Base-by-base conservation (phyloP, 2,329 filamentous ascomycete species). In the Sclerotinia trifoliorum region DNA sequence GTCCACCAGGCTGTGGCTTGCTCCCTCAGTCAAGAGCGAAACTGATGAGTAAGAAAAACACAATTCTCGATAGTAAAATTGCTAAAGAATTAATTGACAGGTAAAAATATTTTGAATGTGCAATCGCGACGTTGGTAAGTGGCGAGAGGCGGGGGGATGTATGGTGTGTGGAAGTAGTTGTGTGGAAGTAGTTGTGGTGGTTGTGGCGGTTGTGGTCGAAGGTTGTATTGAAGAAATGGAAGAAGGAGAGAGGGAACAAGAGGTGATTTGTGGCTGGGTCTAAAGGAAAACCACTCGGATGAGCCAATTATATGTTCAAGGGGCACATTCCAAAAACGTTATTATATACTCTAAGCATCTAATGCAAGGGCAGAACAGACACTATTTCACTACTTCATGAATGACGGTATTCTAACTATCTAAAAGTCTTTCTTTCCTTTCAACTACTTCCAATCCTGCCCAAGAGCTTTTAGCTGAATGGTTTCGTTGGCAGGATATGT, bases 1-100 rank as follows among this genome's bases (percentile, higher is more conserved):
- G 24, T 62, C 44, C 55, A 66, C 65, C 65, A 62, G 65, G 65
- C 48, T 62, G 65, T 67, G 65, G 56, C 56, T 54, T 62, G 65
- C 29, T 44, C 65, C 57, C 65, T 62, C 49, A n/a, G 46, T 62
- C 24, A 21, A 26, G 35, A 62, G 51, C n/a, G 21, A 48, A 55
- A 35, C 58, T 10, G 48, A 64, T 54, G 48, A 64, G 61, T 42
- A 64, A 55, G 32, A 44, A 29, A 44, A 42, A 4, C 10, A 42
- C 42, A 11, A 10, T 21, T 54, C 8, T 54, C 26, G 35, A 35
- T 51, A 26, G 24, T 39, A 61, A 42, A 39, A 49, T 67, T 29
- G 8, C 35, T 21, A n/a, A 42, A 39, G 32, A 26, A 35, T 13
- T 26, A 42, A 17, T 60, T 15, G 42, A 35, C 29, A 24, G 4